Conservation (phyloP, 2,329 filamentous ascomycete genomes). For the Talaromyces piceae region DNA sequence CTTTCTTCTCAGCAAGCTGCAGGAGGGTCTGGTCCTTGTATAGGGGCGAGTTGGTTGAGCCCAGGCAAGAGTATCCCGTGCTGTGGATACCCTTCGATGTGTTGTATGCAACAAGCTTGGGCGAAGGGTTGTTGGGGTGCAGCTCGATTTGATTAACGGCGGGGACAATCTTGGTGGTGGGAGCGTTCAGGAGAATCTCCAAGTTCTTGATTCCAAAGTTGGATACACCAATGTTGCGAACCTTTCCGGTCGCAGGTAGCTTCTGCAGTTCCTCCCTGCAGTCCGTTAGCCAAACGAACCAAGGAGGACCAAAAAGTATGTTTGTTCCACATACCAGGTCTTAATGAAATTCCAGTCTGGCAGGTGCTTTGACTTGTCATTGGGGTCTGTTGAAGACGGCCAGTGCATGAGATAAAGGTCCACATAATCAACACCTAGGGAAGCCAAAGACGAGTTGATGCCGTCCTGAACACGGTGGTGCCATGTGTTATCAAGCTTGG, state of each 20-base stretch:
- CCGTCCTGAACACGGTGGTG: conserved; percentile 56
- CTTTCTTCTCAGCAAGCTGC: conserved; percentile 48
- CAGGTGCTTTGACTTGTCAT: conserved; percentile 52
- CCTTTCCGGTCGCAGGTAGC: conserved; percentile 49
- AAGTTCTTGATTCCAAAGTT: conserved; percentile 79
- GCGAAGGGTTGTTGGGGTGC: conserved; percentile 66
- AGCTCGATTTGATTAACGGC: conserved; percentile 48
- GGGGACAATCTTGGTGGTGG: conserved; percentile 49
- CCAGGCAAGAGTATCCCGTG: conserved; percentile 50
- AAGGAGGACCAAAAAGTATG: too few relatives aligned
- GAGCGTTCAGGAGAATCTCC: conserved; percentile 64
- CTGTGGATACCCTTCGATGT: conserved; percentile 48
- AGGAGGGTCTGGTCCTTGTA: conserved; percentile 48
- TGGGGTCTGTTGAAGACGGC: conserved; percentile 49
- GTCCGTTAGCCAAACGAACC: conserved; percentile 53
- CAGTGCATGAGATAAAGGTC: conserved; percentile 69
- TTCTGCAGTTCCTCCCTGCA: conserved; percentile 45
- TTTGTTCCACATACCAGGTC: conserved; percentile 58
- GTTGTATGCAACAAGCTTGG: conserved; percentile 43
- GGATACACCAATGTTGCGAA: conserved; percentile 74
- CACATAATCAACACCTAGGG: conserved; percentile 59
- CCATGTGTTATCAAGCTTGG: conserved; percentile 61
- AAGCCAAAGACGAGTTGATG: conserved; percentile 55
- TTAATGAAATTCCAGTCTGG: conserved; percentile 76
- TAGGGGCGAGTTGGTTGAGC: conserved; percentile 47